Conservation (phyloP, 2,329 filamentous ascomycete genomes). For the Neoascochyta sp. region DNA sequence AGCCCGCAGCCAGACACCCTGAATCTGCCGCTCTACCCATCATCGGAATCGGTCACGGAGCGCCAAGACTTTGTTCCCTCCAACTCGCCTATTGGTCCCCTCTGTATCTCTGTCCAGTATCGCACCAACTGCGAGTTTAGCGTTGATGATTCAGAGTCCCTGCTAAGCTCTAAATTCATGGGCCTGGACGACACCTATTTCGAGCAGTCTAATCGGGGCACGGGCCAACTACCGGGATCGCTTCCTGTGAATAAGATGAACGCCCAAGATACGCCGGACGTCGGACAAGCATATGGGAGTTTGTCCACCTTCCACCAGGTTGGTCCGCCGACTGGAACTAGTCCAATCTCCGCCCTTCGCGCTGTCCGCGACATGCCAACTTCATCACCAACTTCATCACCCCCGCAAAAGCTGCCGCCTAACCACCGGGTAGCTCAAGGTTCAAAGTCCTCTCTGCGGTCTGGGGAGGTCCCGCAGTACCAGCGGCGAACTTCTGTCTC, state of each 20-base stretch:
- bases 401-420: conserved; percentile 49
- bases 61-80: conserved; percentile 78
- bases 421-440: conserved; percentile 45
- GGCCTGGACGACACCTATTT: conserved; percentile 86
- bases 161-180: conserved; percentile 91
- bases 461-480: conserved; percentile 50
- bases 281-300: conserved; percentile 81
- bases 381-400: conserved; percentile 49
- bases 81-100: conserved; percentile 79
- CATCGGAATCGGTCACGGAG: conserved; percentile 54
- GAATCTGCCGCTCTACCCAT: conserved; percentile 64
- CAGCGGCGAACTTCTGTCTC: conserved; percentile 76
- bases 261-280: conserved; percentile 52
- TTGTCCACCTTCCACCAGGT: conserved; percentile 81
- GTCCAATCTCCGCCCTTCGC: conserved; percentile 78
- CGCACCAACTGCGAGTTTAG: conserved; percentile 86
- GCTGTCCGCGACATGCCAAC: conserved; percentile 59
- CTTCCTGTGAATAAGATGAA: conserved; percentile 60
- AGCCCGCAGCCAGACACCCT: conserved; percentile 64
- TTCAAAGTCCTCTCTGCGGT: conserved; percentile 49
- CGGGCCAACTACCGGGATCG: conserved; percentile 63
- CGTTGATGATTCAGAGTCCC: conserved; percentile 83
- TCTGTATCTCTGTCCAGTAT: conserved; percentile 78
- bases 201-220: conserved; percentile 60
- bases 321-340: conserved; percentile 72